Conservation (phyloP, 257 asterid genomes). For the Solanum virginianum region DNA sequence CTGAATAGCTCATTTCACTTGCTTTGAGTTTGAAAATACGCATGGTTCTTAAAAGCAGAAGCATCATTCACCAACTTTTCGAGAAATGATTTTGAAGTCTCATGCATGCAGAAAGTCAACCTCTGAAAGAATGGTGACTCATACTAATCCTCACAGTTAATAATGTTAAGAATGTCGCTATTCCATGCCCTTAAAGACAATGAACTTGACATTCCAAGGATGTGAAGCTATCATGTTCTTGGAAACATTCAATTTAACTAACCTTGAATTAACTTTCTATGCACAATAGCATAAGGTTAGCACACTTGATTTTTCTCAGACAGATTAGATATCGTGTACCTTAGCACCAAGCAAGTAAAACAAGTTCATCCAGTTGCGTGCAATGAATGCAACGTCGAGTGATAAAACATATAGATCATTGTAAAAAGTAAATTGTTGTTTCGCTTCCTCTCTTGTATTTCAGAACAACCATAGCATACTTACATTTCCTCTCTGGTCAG, state of each 20-base stretch:
- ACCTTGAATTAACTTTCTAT: background rate
- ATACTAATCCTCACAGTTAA: background rate
- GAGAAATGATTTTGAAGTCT: background rate
- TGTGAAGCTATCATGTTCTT: background rate
- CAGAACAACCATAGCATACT: slow-evolving; percentile 7
- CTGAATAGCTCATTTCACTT: background rate
- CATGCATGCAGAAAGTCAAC: background rate
- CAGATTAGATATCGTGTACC: background rate
- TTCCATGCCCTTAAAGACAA: background rate
- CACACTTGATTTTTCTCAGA: background rate
- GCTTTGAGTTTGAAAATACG: background rate
- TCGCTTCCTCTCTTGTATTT: background rate
- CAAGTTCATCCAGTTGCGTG: background rate
- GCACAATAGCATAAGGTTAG: background rate
- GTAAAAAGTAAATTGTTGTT: background rate
- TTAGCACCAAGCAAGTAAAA: background rate
- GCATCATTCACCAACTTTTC: background rate
- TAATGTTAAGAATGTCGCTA: background rate
- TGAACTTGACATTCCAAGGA: background rate
- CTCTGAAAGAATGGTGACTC: background rate
- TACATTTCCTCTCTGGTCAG: slow-evolving; percentile 94
- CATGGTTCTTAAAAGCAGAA: background rate
- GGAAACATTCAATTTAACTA: background rate
- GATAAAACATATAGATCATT: background rate
- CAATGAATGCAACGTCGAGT: background rate